A percentile compares a stretch with the other conserved stretches of the same genome.
phyloP scores from a whole-genome alignment of 2,329 filamentous ascomycete genomes.

The Pyricularia sp. region DNA sequence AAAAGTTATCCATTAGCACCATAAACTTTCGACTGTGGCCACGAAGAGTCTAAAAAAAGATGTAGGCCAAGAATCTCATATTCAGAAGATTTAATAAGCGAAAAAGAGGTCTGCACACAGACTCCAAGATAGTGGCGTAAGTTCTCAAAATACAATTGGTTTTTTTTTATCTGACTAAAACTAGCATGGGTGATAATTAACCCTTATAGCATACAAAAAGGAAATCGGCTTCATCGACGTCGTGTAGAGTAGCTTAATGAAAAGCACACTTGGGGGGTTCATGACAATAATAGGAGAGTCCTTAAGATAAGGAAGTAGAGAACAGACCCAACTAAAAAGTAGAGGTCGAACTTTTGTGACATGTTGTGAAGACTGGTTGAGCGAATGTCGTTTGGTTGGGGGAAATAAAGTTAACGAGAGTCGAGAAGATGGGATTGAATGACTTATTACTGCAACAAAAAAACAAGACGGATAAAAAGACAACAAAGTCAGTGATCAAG shows the following conservation, averaged over 20 bases:
- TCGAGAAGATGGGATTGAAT: neutral
- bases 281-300: neutral
- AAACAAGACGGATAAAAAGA: neutral
- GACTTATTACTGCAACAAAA: neutral
- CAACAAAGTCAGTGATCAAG: neutral
- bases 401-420: neutral
- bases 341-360: neutral
- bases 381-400: neutral
- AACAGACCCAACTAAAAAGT: neutral
- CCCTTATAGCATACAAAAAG: neutral
- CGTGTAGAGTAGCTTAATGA: neutral
- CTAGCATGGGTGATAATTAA: neutral
- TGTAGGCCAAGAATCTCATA: too few species aligned
- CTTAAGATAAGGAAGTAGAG: neutral
- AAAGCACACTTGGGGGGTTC: neutral
- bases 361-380: neutral
- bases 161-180: constrained; percentile 4
- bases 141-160: neutral
- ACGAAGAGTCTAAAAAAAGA: too few species aligned
- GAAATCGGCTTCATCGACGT: constrained; percentile 4
- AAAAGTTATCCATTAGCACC: too few species aligned
- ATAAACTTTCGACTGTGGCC: too few species aligned
- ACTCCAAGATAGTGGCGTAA: neutral
- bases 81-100: neutral
- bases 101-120: neutral